Conservation (phyloP, 2,329 filamentous ascomycete species). For the Scedosporium apiospermum region DNA sequence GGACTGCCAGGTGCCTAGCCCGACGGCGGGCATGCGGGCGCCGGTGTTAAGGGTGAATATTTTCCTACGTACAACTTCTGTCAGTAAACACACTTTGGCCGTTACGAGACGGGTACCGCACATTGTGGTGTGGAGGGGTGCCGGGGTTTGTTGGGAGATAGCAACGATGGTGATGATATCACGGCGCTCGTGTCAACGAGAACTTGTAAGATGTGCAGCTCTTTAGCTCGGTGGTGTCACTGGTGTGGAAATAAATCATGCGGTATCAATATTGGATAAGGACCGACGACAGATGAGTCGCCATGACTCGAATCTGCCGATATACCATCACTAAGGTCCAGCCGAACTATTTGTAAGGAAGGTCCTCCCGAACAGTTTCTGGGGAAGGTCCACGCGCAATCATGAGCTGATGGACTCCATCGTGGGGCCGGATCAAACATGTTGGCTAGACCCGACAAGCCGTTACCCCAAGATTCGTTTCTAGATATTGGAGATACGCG, state of each 20-base stretch:
- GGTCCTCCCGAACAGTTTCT: not conserved
- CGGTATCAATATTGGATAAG: not conserved
- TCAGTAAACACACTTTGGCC: not conserved
- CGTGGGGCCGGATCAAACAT: too few species aligned
- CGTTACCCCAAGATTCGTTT: too few species aligned
- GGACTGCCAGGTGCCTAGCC: slow-evolving; percentile 74
- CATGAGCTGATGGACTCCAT: too few species aligned
- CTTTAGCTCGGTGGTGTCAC: not conserved
- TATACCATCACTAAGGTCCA: not conserved
- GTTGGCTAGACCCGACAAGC: too few species aligned
- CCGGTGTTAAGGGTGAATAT: slow-evolving; percentile 65
- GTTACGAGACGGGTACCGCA: not conserved
- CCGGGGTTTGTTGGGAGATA: not conserved
- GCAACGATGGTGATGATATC: not conserved
- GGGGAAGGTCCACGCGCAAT: too few species aligned
- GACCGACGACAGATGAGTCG: not conserved
- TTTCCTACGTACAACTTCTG: slow-evolving; percentile 3
- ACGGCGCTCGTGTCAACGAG: not conserved
- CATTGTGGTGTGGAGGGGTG: not conserved
- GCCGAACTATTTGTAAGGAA: not conserved
- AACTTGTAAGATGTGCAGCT: not conserved
- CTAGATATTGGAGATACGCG: too few species aligned
- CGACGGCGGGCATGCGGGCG: slow-evolving; percentile 67
- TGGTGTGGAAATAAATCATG: not conserved
- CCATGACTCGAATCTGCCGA: not conserved